Evolutionary conservation across 192 early-diverging fungal genomes (phyloP).

Genomic region (Rhizophlyctis rosea): DNA sequence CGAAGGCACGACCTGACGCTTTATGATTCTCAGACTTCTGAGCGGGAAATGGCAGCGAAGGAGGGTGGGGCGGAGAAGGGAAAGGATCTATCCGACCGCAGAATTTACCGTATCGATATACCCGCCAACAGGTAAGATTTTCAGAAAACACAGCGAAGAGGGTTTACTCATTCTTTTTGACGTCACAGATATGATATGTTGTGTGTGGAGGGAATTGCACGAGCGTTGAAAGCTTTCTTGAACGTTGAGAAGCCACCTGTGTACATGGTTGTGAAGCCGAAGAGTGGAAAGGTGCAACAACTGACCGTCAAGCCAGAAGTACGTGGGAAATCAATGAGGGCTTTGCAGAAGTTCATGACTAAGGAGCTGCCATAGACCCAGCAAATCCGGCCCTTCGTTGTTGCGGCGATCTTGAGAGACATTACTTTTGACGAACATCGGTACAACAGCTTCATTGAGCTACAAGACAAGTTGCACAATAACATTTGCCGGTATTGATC

Average conservation of each 20-base stretch:
- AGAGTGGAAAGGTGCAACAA: slow-evolving; percentile 53
- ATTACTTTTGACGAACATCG: slow-evolving; percentile 75
- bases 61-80: slow-evolving; percentile 53
- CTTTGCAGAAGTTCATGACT: slow-evolving; percentile 13
- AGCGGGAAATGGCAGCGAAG: slow-evolving; percentile 71
- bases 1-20: neutral
- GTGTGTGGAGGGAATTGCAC: slow-evolving; percentile 92
- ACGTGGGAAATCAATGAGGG: slow-evolving; percentile 10
- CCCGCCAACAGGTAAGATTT: slow-evolving; percentile 75
- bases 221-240: slow-evolving; percentile 82
- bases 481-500: slow-evolving; percentile 80
- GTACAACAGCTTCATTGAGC: slow-evolving; percentile 95
- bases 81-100: slow-evolving; percentile 67
- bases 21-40: slow-evolving; percentile 58
- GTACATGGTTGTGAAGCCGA: slow-evolving; percentile 62
- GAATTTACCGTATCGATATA: slow-evolving; percentile 94
- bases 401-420: slow-evolving; percentile 86
- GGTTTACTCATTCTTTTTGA: neutral
- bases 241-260: slow-evolving; percentile 66
- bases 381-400: slow-evolving; percentile 79
- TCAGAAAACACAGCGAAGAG: neutral
- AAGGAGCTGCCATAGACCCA: slow-evolving; percentile 56
- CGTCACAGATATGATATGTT: slow-evolving; percentile 88
- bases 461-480: slow-evolving; percentile 98
- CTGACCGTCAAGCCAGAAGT: slow-evolving; percentile 72